These are phyloP conservation scores for Neolentinus lepideus DNA, from an alignment of 1,284 basidiomycete genomes.

Conservation along the genomic window DNA sequence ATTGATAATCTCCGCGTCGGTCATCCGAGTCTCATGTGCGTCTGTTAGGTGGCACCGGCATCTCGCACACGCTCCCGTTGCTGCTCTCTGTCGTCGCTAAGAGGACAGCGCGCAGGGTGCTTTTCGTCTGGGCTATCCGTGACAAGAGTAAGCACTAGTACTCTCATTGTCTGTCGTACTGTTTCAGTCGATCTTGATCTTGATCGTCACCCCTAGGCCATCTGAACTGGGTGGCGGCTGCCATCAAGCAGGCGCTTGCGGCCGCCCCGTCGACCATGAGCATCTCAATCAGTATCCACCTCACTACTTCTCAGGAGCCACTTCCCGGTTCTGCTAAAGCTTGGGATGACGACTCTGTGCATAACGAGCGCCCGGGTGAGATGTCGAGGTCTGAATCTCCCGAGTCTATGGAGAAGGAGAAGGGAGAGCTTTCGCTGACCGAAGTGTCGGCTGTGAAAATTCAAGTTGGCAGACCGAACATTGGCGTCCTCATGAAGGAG, in stretches of 20 bases:
- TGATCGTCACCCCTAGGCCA: background rate
- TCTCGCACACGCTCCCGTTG: background rate
- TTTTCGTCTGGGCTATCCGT: background rate
- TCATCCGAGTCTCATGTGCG: background rate
- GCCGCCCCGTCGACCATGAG: background rate
- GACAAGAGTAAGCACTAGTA: background rate
- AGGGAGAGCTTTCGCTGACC: background rate
- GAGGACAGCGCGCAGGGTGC: background rate
- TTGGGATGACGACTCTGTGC: conserved; percentile 2
- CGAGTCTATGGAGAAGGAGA: background rate
- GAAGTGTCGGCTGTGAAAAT: background rate
- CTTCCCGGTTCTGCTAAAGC: background rate
- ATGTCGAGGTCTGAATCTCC: background rate
- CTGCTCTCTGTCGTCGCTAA: background rate
- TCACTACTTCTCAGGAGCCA: background rate
- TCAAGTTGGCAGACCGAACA: background rate
- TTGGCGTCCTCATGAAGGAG: background rate
- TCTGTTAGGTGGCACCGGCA: background rate
- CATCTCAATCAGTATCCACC: background rate
- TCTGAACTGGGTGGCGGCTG: background rate
- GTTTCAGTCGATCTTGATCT: background rate
- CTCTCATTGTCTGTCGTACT: background rate
- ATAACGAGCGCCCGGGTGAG: background rate
- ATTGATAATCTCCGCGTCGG: too few species aligned
- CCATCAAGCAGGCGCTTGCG: background rate